phyloP scores from a whole-genome alignment of 2,329 filamentous ascomycete genomes.

The Escovopsis sp. region DNA sequence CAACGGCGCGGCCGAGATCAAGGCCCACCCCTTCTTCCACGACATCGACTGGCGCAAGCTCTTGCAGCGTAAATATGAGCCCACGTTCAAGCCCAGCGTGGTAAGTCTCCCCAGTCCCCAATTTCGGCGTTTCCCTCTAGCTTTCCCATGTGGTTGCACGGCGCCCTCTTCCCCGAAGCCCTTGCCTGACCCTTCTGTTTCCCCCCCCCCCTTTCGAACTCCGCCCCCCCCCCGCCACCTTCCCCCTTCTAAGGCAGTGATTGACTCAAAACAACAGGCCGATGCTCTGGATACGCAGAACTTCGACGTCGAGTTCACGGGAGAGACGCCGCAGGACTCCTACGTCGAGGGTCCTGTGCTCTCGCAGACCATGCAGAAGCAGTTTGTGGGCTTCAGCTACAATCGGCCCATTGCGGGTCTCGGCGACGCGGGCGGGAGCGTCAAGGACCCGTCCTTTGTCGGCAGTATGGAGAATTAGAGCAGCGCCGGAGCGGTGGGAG shows the following conservation, averaged over 20 bases:
- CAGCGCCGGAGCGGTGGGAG: too few species aligned
- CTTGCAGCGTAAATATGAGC: constrained; percentile 93
- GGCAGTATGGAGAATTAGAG: constrained; percentile 34
- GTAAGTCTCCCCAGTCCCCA: constrained; percentile 50
- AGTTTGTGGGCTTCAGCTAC: constrained; percentile 94
- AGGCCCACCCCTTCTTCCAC: constrained; percentile 97
- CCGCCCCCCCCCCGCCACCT: background rate
- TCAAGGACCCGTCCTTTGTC: constrained; percentile 67
- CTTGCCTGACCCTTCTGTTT: too few species aligned
- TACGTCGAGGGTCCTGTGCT: constrained; percentile 82
- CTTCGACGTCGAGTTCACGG: constrained; percentile 86
- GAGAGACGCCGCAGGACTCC: constrained; percentile 77
- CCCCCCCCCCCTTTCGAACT: too few species aligned
- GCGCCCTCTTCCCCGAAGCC: too few species aligned
- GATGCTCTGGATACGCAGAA: constrained; percentile 86
- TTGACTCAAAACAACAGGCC: constrained; percentile 29
- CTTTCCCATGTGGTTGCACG: too few species aligned
- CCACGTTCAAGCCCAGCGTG: constrained; percentile 92
- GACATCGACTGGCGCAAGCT: constrained; percentile 98
- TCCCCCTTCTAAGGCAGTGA: background rate
- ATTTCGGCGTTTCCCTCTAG: too few species aligned
- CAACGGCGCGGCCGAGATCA: constrained; percentile 92
- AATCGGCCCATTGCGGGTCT: constrained; percentile 89
- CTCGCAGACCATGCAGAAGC: constrained; percentile 91
- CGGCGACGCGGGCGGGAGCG: constrained; percentile 83